These are phyloP conservation scores for rapeseed (Brassica napus) DNA, from an alignment of 345 rosid genomes.

Conservation along the genomic window DNA sequence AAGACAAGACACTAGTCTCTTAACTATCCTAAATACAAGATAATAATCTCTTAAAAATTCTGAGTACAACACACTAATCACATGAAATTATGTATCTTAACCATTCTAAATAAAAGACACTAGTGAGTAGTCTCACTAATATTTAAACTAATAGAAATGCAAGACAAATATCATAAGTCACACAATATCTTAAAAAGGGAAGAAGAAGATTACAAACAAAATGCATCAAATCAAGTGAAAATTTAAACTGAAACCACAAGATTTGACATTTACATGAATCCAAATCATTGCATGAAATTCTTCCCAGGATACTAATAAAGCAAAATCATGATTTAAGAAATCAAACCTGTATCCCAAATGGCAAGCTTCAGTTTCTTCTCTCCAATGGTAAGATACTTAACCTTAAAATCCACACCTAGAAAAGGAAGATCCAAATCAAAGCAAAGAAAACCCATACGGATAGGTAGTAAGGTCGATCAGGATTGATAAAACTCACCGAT, in stretches of 20 bases:
- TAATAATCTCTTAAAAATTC: not conserved
- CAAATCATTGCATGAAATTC: not conserved
- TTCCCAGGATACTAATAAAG: not conserved
- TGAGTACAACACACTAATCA: not conserved
- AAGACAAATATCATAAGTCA: not conserved
- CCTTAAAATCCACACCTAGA: conserved; percentile 92
- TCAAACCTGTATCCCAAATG: conserved; percentile 90
- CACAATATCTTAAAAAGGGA: not conserved
- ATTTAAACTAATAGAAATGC: not conserved
- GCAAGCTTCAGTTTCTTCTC: conserved; percentile 93
- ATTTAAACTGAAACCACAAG: not conserved
- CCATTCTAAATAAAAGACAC: not conserved
- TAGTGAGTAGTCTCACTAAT: not conserved
- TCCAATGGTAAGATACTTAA: conserved; percentile 69
- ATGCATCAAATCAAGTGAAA: not conserved
- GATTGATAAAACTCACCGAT: conserved; percentile 47
- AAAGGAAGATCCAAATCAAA: conserved; percentile 11
- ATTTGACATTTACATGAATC: conserved; percentile 1
- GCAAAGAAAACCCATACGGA: not conserved
- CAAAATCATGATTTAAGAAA: not conserved
- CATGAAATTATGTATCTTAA: not conserved
- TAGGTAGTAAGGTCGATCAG: not conserved
- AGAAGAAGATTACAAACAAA: too few relatives aligned
- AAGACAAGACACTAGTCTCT: not conserved
- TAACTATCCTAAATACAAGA: conserved; percentile 1